Conservation (phyloP, 768 basidiomycete genomes). For the Lentinula sp. region DNA sequence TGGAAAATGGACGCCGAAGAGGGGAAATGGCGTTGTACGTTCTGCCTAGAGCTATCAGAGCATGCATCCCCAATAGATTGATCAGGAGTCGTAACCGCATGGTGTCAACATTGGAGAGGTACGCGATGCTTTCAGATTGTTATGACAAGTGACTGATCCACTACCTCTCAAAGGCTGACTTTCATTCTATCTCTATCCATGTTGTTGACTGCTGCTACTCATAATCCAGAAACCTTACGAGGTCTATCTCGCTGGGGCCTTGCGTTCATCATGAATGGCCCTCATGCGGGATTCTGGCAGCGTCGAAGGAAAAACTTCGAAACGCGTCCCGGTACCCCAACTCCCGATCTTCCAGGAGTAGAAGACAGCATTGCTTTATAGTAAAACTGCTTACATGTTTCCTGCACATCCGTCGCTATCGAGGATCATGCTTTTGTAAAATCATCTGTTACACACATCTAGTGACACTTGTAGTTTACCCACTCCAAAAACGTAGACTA, state of each 20-base stretch:
- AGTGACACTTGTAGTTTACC: conserved; percentile 26
- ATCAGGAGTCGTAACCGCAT: conserved; percentile 33
- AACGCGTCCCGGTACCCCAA: not conserved
- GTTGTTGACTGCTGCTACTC: conserved; percentile 56
- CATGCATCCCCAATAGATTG: conserved; percentile 55
- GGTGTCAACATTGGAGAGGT: conserved; percentile 52
- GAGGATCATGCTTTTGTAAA: not conserved
- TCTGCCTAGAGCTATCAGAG: conserved; percentile 60
- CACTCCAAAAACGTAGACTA: conserved; percentile 71
- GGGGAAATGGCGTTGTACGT: conserved; percentile 82
- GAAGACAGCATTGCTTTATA: not conserved
- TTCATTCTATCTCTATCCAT: conserved; percentile 62
- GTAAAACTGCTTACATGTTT: not conserved
- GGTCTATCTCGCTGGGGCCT: conserved; percentile 72
- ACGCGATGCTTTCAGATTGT: conserved; percentile 13
- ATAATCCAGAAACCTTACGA: conserved; percentile 59
- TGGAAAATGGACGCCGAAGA: conserved; percentile 64
- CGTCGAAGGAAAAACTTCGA: conserved; percentile 22
- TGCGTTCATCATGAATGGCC: conserved; percentile 58
- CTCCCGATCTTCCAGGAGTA: not conserved
- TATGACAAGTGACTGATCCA: not conserved
- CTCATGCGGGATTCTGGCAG: conserved; percentile 49
- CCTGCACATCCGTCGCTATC: not conserved
- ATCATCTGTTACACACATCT: not conserved
- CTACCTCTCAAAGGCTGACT: conserved; percentile 17